These are phyloP conservation scores for Cucurbita pepo DNA, from an alignment of 306 rosid genomes.

Conservation along the genomic window DNA sequence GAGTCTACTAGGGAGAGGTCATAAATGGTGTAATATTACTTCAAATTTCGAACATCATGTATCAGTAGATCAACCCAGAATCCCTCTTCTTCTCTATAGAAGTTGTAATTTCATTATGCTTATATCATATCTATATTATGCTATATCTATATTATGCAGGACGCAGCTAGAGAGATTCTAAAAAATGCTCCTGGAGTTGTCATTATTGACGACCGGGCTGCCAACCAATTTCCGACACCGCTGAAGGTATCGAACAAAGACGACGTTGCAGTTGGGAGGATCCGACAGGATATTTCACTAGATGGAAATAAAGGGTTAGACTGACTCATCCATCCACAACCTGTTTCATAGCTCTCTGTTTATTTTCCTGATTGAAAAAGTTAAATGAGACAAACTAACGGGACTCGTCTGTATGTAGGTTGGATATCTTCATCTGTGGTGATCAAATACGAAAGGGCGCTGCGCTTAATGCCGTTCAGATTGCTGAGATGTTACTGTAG, in stretches of 20 bases:
- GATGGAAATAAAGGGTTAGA: constrained; percentile 70
- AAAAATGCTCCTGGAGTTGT: constrained; percentile 77
- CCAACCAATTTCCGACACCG: constrained; percentile 87
- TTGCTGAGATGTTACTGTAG: constrained; percentile 83
- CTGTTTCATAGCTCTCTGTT: not conserved
- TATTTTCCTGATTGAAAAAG: not conserved
- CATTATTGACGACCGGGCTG: constrained; percentile 64
- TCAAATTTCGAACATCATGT: not conserved
- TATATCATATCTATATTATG: not conserved
- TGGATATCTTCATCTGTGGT: constrained; percentile 91
- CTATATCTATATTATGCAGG: constrained; percentile 23
- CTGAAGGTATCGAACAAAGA: constrained; percentile 88
- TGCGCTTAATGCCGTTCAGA: constrained; percentile 92
- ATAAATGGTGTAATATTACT: not conserved
- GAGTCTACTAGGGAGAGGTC: no score
- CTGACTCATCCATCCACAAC: not conserved
- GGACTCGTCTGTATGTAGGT: constrained; percentile 19
- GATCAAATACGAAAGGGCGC: constrained; percentile 99
- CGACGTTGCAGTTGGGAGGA: constrained; percentile 84
- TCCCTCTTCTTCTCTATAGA: not conserved
- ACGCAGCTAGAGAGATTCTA: constrained; percentile 65
- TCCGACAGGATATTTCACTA: constrained; percentile 76
- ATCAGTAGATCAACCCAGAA: not conserved
- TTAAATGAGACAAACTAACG: not conserved
- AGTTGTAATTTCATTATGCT: not conserved